Evolutionary conservation across 345 rosid genomes (phyloP).

Genomic region (Luvunga scandens): DNA sequence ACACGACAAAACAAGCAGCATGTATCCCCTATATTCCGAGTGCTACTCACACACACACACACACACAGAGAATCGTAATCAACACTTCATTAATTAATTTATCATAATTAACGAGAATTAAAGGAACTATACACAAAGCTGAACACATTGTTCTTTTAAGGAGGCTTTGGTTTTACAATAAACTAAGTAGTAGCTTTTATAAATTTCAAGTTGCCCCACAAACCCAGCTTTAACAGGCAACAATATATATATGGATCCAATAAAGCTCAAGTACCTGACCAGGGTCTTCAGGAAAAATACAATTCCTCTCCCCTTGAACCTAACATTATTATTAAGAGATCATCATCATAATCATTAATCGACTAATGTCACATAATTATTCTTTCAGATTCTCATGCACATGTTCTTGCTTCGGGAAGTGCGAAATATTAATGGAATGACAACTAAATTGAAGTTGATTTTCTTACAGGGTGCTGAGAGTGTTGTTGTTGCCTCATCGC

Average conservation of each 20-base stretch:
- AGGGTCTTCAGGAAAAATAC: conserved; percentile 90
- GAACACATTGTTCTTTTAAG: conserved; percentile 34
- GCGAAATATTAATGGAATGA: background rate
- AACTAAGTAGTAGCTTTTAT: conserved; percentile 23
- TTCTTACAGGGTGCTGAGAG: conserved; percentile 44
- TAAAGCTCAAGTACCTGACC: conserved; percentile 62
- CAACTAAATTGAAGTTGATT: background rate
- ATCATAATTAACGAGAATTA: conserved; percentile 12
- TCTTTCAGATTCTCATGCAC: background rate
- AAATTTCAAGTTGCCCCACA: conserved; percentile 23
- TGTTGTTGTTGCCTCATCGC: conserved; percentile 62
- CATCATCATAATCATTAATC: conserved; percentile 30
- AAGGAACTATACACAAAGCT: conserved; percentile 39
- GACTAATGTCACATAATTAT: conserved; percentile 16
- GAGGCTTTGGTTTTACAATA: conserved; percentile 11
- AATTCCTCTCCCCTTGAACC: conserved; percentile 77
- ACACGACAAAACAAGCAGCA: background rate
- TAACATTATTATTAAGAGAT: conserved; percentile 22
- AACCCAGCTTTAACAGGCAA: conserved; percentile 9
- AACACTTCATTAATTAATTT: conserved; percentile 10
- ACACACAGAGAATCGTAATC: conserved; percentile 5
- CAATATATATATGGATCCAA: conserved; percentile 35
- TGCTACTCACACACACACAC: too few relatives aligned
- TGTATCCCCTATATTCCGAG: background rate
- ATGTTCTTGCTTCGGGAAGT: conserved; percentile 13